Evolutionary conservation across 2,329 filamentous ascomycete genomes (phyloP), one percentile per base, ranked within the genome.

Genomic region (Fusarium austroafricanum): DNA sequence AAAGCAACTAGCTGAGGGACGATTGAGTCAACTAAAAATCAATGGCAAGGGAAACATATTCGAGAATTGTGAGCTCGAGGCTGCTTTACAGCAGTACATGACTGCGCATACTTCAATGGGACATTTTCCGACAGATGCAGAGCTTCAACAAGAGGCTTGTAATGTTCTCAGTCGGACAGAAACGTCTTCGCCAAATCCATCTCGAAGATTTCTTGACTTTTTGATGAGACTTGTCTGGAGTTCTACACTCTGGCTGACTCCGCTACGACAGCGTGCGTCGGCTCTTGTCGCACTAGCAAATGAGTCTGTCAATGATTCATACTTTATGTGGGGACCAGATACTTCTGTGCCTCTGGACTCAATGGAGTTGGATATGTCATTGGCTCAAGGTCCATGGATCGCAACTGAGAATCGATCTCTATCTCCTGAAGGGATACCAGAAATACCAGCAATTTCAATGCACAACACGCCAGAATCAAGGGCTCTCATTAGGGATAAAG

Each of bases 21-120:
- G 67, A 5, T 10, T 70, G 0, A 70, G 67, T 10, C 67, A 70
- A 0, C 4, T 70, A 1, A 68, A 70, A n/a, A 70, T 70, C 1
- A 70, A 70, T 1, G 62, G 67, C 5, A 70, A 70, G 20, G 63
- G 67, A 3, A 68, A 67, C 10, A 70, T 69, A 1, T 69, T 69
- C 45, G 67, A 69, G 28, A 69, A 69, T 3, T 70, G 67, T 2
- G 67, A 70, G 39, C 53, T 71, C 2, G 67, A 70, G 18, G 42
- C 65, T 8, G 15, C 67, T 1, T 6, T 70, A 1, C 53, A 64
- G 5, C 67, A 68, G 4, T 65, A 71, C 10, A 52, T 70, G 44
- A 29, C 64, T 3, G 49, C 55, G 3, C 54, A 70, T 23, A 49
- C 46, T 8, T 60, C 59, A 1, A 39, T 65, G 29, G 67, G 67